Percentiles rank a stretch among this genome's conserved stretches.
Conservation (phyloP, 306 rosid genomes). For the Inga laurina region DNA sequence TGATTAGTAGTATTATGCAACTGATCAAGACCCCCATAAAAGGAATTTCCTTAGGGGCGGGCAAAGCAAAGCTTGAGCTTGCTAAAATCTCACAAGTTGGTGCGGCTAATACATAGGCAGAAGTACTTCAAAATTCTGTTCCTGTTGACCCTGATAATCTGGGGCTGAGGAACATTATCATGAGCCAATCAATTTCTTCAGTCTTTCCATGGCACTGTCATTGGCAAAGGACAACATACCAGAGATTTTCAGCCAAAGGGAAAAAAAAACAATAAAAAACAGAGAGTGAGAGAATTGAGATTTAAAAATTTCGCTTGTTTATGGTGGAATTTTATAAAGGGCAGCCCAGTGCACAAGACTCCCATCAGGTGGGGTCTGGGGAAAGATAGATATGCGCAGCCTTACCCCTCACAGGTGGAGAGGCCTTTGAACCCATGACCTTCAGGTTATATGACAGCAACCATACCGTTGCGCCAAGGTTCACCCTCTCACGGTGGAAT, state of each 20-base stretch:
- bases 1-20: background rate
- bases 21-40: background rate
- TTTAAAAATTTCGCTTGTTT: background rate
- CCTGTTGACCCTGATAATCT: conserved; percentile 14
- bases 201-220: conserved; percentile 60
- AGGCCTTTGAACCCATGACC: too few relatives aligned
- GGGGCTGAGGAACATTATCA: conserved; percentile 22
- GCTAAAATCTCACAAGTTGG: conserved; percentile 17
- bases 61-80: background rate
- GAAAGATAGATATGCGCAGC: too few relatives aligned
- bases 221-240: conserved; percentile 17
- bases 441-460: too few relatives aligned
- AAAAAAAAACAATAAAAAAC: background rate
- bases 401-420: too few relatives aligned
- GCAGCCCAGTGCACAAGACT: too few relatives aligned
- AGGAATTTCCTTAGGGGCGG: background rate
- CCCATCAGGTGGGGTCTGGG: too few relatives aligned
- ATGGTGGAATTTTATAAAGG: background rate
- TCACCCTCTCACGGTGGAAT: background rate
- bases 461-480: too few relatives aligned
- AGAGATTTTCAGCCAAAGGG: background rate
- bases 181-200: conserved; percentile 52
- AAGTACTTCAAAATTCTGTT: conserved; percentile 26
- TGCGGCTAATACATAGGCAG: conserved; percentile 1
- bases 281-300: background rate